phyloP scores from a whole-genome alignment of 805 yeast genomes.

The Diddensiella caesifluorescens region DNA sequence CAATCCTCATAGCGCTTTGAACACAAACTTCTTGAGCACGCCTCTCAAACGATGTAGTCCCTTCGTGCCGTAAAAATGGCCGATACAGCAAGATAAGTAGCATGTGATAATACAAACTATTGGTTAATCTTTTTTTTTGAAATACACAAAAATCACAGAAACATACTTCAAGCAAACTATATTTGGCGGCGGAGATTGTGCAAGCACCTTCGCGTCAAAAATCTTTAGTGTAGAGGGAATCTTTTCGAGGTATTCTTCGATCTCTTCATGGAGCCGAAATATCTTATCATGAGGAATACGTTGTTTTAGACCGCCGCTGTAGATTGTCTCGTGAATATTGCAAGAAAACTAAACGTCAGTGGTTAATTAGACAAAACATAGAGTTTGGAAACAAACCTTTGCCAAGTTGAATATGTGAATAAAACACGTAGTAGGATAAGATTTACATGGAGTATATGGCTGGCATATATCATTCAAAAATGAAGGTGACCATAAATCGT shows the following conservation, averaged over 20 bases:
- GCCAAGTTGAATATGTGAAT: conserved; percentile 8
- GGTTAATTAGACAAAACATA: not conserved
- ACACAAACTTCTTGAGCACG: conserved; percentile 6
- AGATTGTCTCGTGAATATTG: conserved; percentile 4
- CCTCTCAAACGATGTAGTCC: conserved; percentile 1
- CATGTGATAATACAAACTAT: conserved; percentile 8
- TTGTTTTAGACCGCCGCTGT: not conserved
- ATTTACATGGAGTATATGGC: conserved; percentile 1
- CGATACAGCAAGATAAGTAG: conserved; percentile 5
- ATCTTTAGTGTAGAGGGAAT: conserved; percentile 1
- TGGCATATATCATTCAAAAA: not conserved
- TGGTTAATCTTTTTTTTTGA: too few relatives aligned
- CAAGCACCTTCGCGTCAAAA: not conserved
- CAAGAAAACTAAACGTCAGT: conserved; percentile 3
- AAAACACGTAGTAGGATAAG: conserved; percentile 2
- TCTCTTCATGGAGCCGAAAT: not conserved
- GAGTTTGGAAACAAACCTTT: not conserved
- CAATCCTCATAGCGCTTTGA: conserved; percentile 3
- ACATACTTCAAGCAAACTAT: conserved; percentile 7
- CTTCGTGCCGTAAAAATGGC: conserved; percentile 6
- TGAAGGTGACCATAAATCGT: conserved; percentile 6
- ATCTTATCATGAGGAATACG: not conserved
- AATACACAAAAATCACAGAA: not conserved
- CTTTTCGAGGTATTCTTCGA: conserved; percentile 1
- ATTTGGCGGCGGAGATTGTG: conserved; percentile 6